Percentiles rank a stretch among this genome's conserved stretches.
Conservation (phyloP, 306 rosid species). For the Pyrus bretschneideri region DNA sequence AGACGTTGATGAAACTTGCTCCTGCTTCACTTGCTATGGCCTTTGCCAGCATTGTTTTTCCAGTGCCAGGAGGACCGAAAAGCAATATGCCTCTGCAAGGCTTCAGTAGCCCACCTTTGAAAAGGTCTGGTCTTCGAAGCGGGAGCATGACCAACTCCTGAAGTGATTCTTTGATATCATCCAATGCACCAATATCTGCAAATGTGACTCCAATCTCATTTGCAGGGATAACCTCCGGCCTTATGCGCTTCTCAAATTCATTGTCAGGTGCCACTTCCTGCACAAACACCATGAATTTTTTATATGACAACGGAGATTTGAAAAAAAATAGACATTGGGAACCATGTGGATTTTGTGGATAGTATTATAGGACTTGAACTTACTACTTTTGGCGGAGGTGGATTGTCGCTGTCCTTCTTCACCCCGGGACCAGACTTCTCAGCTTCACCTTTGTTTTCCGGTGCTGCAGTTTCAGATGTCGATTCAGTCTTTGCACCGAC, state of each 20-base stretch:
- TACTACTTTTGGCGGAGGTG: slow-evolving; percentile 53
- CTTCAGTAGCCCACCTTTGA: slow-evolving; percentile 65
- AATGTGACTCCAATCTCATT: slow-evolving; percentile 79
- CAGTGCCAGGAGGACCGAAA: slow-evolving; percentile 85
- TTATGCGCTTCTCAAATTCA: slow-evolving; percentile 76
- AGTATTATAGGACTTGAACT: slow-evolving; percentile 25
- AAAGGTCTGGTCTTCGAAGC: slow-evolving; percentile 73
- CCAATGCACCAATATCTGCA: slow-evolving; percentile 68
- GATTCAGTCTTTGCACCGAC: slow-evolving; percentile 48
- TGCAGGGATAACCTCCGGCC: slow-evolving; percentile 75
- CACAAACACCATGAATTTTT: slow-evolving; percentile 3
- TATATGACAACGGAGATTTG: background rate
- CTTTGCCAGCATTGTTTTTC: slow-evolving; percentile 83
- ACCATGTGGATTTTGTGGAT: background rate
- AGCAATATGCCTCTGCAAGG: slow-evolving; percentile 80
- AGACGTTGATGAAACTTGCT: slow-evolving; percentile 78
- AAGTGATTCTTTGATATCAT: slow-evolving; percentile 73
- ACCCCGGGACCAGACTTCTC: slow-evolving; percentile 52
- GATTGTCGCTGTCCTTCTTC: slow-evolving; percentile 66
- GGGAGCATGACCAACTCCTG: slow-evolving; percentile 85
- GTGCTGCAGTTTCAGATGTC: slow-evolving; percentile 36
- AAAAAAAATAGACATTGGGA: background rate
- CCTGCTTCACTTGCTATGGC: slow-evolving; percentile 84
- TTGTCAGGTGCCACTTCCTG: slow-evolving; percentile 76
- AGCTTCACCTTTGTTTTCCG: slow-evolving; percentile 55